Conservation (phyloP, 225 moss, liverwort and hornwort species). For the Thuidium tamariscinum region DNA sequence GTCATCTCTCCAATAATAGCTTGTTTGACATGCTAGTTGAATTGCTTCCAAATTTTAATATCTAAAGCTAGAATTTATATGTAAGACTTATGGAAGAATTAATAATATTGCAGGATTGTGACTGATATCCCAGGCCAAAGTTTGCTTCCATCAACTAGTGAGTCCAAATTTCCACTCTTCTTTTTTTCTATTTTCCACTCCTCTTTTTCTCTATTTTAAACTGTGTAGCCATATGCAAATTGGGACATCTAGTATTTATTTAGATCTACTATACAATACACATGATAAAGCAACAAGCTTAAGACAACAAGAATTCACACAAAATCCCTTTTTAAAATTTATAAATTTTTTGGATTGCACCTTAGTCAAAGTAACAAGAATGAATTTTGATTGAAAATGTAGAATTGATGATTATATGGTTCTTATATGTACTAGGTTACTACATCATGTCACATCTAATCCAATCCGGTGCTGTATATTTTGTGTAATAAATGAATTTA, state of each 20-base stretch:
- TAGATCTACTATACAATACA: background rate
- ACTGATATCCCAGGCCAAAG: slow-evolving; percentile 66
- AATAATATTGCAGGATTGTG: slow-evolving; percentile 57
- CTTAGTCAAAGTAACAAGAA: background rate
- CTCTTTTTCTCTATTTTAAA: background rate
- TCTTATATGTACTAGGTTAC: background rate
- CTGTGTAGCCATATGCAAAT: background rate
- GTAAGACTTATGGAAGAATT: background rate
- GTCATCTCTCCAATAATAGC: background rate
- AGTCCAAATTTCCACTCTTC: background rate
- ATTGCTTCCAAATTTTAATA: background rate
- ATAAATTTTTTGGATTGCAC: background rate
- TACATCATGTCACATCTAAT: background rate
- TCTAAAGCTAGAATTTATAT: background rate
- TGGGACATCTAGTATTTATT: background rate
- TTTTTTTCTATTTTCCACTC: background rate
- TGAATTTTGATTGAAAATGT: background rate
- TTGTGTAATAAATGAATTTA: background rate
- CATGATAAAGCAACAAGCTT: background rate
- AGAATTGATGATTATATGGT: background rate
- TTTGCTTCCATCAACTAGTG: slow-evolving; percentile 16
- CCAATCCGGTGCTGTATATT: background rate
- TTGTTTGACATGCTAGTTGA: background rate
- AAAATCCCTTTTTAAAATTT: no score
- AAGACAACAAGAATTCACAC: background rate